Conservation (phyloP, 352 stramenopile genomes). For the Phytopythium sindhum region DNA sequence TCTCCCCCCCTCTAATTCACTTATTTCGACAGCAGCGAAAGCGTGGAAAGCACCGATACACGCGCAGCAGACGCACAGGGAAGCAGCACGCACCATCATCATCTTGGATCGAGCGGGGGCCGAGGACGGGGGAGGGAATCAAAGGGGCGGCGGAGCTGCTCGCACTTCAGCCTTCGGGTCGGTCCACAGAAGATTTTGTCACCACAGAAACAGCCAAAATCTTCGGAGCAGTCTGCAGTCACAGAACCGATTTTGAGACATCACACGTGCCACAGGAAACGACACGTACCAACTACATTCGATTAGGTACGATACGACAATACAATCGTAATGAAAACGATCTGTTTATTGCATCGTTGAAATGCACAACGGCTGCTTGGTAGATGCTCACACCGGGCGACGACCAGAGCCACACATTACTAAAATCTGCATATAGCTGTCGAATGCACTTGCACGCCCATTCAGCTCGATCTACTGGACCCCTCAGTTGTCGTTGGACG, state of each 20-base stretch:
- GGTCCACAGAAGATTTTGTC: slow-evolving; percentile 5
- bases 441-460: background rate
- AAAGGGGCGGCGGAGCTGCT: background rate
- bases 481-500: slow-evolving; percentile 29
- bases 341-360: background rate
- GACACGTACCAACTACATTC: background rate
- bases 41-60: background rate
- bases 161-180: background rate
- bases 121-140: background rate
- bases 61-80: background rate
- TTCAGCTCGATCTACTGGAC: background rate
- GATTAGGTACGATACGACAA: background rate
- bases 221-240: background rate
- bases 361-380: background rate
- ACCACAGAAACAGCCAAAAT: slow-evolving; percentile 10
- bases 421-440: background rate
- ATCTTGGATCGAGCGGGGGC: slow-evolving; percentile 2
- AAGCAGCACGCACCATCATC: slow-evolving; percentile 30
- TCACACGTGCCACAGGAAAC: background rate
- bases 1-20: background rate
- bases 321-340: background rate
- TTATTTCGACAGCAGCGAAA: background rate
- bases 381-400: too few species aligned
- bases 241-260: background rate
- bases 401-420: too few species aligned